Percentiles rank a stretch among this genome's conserved stretches.
Evolutionary conservation across 306 rosid species (phyloP).

Genomic region (Macrotyloma uniflorum): DNA sequence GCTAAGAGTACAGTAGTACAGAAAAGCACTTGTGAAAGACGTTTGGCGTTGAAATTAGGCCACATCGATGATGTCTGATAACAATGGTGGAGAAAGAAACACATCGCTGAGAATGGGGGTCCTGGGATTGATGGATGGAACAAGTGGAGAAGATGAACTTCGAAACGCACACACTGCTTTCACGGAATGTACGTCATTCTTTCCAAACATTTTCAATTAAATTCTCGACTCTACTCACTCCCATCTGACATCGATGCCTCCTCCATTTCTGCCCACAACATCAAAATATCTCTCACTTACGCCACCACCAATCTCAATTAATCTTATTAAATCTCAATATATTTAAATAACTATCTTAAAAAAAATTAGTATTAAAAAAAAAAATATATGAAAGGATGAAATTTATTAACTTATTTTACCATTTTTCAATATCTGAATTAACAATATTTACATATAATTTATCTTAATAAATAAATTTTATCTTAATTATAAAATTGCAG

Average conservation of each 20-base stretch:
- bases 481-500: too few relatives aligned
- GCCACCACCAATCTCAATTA: too few relatives aligned
- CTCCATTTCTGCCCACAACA: constrained; percentile 25
- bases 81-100: constrained; percentile 28
- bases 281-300: constrained; percentile 15
- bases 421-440: too few relatives aligned
- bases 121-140: neutral
- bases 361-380: too few relatives aligned
- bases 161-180: neutral
- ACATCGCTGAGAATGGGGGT: constrained; percentile 12
- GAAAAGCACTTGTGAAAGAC: neutral
- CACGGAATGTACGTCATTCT: neutral
- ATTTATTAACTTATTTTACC: too few relatives aligned
- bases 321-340: too few relatives aligned
- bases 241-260: constrained; percentile 41
- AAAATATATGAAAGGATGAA: too few relatives aligned
- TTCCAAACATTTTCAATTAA: neutral
- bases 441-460: too few relatives aligned
- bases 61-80: neutral
- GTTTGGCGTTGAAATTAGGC: neutral
- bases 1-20: too few relatives aligned
- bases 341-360: too few relatives aligned
- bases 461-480: too few relatives aligned
- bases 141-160: constrained; percentile 5
- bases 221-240: neutral